Conservation (phyloP, 2,329 filamentous ascomycete genomes). For the Dothistroma pini region DNA sequence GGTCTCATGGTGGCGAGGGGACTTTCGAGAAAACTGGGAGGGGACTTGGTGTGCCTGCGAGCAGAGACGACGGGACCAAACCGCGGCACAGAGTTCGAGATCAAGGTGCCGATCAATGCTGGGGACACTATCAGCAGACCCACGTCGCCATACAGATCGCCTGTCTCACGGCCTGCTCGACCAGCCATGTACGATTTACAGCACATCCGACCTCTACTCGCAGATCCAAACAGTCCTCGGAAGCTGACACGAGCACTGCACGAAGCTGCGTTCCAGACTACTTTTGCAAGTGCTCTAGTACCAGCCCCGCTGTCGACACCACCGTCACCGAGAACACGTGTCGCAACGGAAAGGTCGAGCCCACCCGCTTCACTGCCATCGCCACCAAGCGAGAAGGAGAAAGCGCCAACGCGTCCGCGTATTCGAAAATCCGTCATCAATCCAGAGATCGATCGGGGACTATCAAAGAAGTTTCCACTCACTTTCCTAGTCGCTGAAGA, state of each 20-base stretch:
- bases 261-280: slow-evolving; percentile 18
- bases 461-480: slow-evolving; percentile 59
- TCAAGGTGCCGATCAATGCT: slow-evolving; percentile 59
- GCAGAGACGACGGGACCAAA: slow-evolving; percentile 59
- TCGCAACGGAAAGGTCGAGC: slow-evolving; percentile 3
- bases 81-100: slow-evolving; percentile 65
- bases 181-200: slow-evolving; percentile 7
- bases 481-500: slow-evolving; percentile 69
- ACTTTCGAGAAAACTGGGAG: slow-evolving; percentile 64
- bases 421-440: slow-evolving; percentile 26
- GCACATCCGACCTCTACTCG: slow-evolving; percentile 15
- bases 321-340: slow-evolving; percentile 19
- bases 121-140: slow-evolving; percentile 50
- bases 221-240: slow-evolving; percentile 24
- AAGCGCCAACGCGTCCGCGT: slow-evolving; percentile 6
- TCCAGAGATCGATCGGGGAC: slow-evolving; percentile 50
- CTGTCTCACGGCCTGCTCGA: slow-evolving; percentile 35
- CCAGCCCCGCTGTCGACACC: slow-evolving; percentile 14
- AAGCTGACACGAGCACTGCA: slow-evolving; percentile 26
- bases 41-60: slow-evolving; percentile 61
- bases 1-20: slow-evolving; percentile 71
- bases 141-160: slow-evolving; percentile 48
- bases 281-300: slow-evolving; percentile 2
- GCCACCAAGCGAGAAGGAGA: slow-evolving; percentile 8
- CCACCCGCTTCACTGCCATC: slow-evolving; percentile 18